Base-by-base conservation (phyloP, 2,329 filamentous ascomycete species). In the Aureobasidium sp. region DNA sequence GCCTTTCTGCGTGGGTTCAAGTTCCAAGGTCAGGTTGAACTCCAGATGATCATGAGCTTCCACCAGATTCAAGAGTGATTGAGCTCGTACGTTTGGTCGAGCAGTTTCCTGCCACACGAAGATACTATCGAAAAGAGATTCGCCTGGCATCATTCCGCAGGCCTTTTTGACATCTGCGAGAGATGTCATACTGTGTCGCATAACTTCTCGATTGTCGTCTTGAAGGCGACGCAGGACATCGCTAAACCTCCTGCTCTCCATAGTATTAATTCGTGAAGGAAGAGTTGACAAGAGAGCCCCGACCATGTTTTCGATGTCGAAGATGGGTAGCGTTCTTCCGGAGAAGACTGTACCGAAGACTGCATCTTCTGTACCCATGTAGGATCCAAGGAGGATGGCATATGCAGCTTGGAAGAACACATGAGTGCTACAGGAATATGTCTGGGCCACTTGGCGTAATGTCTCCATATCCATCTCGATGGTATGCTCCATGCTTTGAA, bases 51-150 rank as follows among this genome's bases (percentile, higher is more conserved):
- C 92, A 5, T 79, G 72, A 57, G 87, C 84, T 27, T 81, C 78
- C 0, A 82, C 69, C 59, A 90, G 77, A 10, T 68, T 71, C 0
- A 93, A 75, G 13, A 61, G 25, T 64, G 67, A 66, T 8, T 51
- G n/a, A 4, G 58, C n/a, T 66, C 74, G 68, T 3, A 68, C 64
- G n/a, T 69, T 64, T 2, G 65, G 63, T 29, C 76, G 59, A 17
- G 71, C 70, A 0, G 86, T 88, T 68, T 95, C 87, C 67, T 96
- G 92, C 78, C 92, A 96, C 0, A 92, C 85, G 67, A 95, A 86
- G 0, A 96, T 75, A 0, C 86, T 80, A 65, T 95, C 89, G 65
- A 93, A 96, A 0, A 95, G 73, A 1, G 74, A 73, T 40, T 83
- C 78, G 0, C 79, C 76, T 0, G 83, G 77, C 29, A 78, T 74